Percentiles rank a stretch among this genome's conserved stretches.
Conservation (phyloP, 2,329 filamentous ascomycete genomes). For the Fusarium lateritium region DNA sequence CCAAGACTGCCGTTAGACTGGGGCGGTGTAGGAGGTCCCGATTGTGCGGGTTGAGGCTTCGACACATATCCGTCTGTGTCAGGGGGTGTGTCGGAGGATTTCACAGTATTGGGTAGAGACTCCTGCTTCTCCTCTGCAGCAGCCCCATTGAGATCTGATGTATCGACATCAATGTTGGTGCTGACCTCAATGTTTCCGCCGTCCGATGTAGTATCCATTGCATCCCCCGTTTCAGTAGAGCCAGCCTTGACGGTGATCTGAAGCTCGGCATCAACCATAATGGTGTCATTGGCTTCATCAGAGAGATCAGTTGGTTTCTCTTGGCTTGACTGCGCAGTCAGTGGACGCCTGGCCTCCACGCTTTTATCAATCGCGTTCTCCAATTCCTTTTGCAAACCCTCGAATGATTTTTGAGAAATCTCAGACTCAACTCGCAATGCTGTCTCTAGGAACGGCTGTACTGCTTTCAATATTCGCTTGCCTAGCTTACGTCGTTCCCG, state of each 20-base stretch:
- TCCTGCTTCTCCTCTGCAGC: constrained; percentile 49
- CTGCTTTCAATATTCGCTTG: constrained; percentile 87
- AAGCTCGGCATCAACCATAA: constrained; percentile 66
- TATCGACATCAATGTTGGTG: constrained; percentile 63
- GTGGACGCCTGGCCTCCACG: constrained; percentile 67
- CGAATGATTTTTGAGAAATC: constrained; percentile 77
- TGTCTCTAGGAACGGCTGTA: constrained; percentile 83
- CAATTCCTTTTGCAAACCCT: constrained; percentile 79
- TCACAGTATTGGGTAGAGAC: constrained; percentile 40
- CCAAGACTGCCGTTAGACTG: constrained; percentile 73
- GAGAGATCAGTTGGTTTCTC: constrained; percentile 57
- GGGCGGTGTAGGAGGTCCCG: constrained; percentile 75
- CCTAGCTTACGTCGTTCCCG: constrained; percentile 88
- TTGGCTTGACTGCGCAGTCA: constrained; percentile 54
- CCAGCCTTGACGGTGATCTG: constrained; percentile 63
- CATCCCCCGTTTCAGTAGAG: constrained; percentile 50
- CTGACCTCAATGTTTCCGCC: constrained; percentile 62
- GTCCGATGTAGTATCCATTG: constrained; percentile 56
- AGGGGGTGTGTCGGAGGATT: constrained; percentile 62
- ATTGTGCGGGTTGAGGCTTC: constrained; percentile 48
- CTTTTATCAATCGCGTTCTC: constrained; percentile 80
- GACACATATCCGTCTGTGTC: constrained; percentile 63
- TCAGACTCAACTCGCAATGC: constrained; percentile 87
- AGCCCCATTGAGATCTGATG: constrained; percentile 55
- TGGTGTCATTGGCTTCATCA: constrained; percentile 61